Evolutionary conservation across 2,329 filamentous ascomycete genomes (phyloP).

Genomic region (Coniochaeta sp.): DNA sequence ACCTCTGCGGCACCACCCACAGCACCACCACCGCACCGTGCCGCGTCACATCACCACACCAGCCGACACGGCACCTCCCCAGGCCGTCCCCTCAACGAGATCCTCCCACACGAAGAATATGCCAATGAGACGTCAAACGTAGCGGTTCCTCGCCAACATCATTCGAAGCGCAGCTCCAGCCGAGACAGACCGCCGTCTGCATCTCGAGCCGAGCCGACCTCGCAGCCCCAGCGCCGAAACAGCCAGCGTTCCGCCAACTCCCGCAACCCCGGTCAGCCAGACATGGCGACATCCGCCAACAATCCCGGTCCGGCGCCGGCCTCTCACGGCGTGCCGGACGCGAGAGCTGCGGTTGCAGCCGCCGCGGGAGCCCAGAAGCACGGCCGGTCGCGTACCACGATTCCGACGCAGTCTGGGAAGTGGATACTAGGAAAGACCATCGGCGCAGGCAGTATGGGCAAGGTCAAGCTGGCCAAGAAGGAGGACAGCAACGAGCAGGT

Average conservation of each 20-base stretch:
- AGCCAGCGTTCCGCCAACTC: conserved; percentile 14
- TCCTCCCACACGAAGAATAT: conserved; percentile 58
- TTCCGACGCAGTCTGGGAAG: conserved; percentile 82
- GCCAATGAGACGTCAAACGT: conserved; percentile 55
- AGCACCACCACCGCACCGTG: conserved; percentile 16
- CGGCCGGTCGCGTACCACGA: conserved; percentile 65
- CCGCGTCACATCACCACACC: conserved; percentile 16
- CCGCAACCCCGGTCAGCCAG: conserved; percentile 17
- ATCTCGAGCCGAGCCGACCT: conserved; percentile 33
- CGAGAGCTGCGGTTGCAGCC: conserved; percentile 29
- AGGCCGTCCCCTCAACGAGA: conserved; percentile 33
- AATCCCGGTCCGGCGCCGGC: conserved; percentile 47
- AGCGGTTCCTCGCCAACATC: conserved; percentile 26
- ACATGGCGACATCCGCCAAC: conserved; percentile 45
- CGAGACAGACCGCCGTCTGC: conserved; percentile 49
- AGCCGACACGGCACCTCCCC: conserved; percentile 24
- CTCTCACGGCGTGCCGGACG: conserved; percentile 37
- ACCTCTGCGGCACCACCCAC: conserved; percentile 11
- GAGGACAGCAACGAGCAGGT: conserved; percentile 88
- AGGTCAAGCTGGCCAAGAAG: conserved; percentile 92
- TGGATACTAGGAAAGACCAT: conserved; percentile 97
- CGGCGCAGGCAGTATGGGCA: conserved; percentile 96
- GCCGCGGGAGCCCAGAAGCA: conserved; percentile 30
- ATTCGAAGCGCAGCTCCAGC: conserved; percentile 58
- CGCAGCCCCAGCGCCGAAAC: conserved; percentile 20